Percentiles rank a stretch among this genome's conserved stretches.
Evolutionary conservation across 805 yeast genomes (phyloP).

Genomic region (Lipomyces spencermartinsiae): DNA sequence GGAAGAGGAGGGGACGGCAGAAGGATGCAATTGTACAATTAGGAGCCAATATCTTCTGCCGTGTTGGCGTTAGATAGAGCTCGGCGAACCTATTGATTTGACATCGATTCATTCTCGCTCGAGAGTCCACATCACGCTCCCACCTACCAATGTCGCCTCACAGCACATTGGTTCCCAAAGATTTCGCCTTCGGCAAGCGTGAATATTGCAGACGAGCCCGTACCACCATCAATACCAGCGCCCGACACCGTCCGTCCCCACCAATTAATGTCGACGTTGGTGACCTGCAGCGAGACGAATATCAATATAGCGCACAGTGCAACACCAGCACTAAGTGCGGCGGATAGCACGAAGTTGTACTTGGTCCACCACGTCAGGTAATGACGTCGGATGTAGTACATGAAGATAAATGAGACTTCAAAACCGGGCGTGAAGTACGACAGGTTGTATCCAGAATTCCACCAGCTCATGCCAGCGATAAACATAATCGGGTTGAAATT

Average conservation of each 20-base stretch:
- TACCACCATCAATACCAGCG: conserved; percentile 39
- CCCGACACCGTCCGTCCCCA: conserved; percentile 64
- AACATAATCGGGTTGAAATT: conserved; percentile 32
- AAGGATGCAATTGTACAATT: too few species aligned
- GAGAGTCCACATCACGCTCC: too few species aligned
- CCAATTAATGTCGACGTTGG: conserved; percentile 57
- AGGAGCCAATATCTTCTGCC: too few species aligned
- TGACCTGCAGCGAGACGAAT: conserved; percentile 59
- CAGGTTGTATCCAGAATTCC: conserved; percentile 29
- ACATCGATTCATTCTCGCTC: too few species aligned
- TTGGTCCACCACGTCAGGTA: conserved; percentile 63
- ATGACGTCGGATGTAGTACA: conserved; percentile 52
- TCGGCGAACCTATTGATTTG: too few species aligned
- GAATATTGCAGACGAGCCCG: conserved; percentile 8
- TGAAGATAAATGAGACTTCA: conserved; percentile 49
- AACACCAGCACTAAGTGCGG: conserved; percentile 66
- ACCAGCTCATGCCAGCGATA: conserved; percentile 32
- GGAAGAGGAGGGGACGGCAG: too few species aligned
- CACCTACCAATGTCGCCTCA: too few species aligned
- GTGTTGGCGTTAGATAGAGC: too few species aligned
- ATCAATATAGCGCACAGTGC: conserved; percentile 65
- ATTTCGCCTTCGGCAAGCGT: conserved; percentile 46
- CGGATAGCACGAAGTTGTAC: conserved; percentile 58
- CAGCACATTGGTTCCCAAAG: too few species aligned
- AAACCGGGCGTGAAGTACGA: conserved; percentile 36